Evolutionary conservation across 2,329 filamentous ascomycete genomes (phyloP).

Genomic region (Fusarium palustre): DNA sequence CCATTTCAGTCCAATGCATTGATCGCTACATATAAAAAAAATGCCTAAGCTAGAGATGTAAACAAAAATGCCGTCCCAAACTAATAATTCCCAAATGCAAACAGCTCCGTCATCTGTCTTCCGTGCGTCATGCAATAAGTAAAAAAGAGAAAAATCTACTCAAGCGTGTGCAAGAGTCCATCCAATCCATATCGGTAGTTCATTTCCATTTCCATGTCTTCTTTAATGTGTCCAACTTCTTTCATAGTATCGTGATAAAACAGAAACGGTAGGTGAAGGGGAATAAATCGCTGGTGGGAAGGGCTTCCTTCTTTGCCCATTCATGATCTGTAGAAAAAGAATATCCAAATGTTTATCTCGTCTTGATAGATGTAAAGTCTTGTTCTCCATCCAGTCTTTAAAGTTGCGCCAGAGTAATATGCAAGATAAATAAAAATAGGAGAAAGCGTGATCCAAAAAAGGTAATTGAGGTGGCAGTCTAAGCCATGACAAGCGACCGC

Average conservation of each 20-base stretch:
- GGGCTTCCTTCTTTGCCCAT: slow-evolving; percentile 25
- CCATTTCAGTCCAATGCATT: slow-evolving; percentile 7
- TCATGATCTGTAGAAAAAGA: slow-evolving; percentile 27
- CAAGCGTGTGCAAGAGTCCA: slow-evolving; percentile 28
- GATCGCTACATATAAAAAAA: not conserved
- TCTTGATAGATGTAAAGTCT: slow-evolving; percentile 9
- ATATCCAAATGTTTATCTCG: slow-evolving; percentile 30
- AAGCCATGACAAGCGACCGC: slow-evolving; percentile 50
- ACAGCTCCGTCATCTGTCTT: slow-evolving; percentile 37
- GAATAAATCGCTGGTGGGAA: slow-evolving; percentile 33
- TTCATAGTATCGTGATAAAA: slow-evolving; percentile 22
- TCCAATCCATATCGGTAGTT: not conserved
- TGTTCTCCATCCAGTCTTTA: slow-evolving; percentile 16
- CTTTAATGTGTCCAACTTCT: not conserved
- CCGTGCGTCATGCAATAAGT: slow-evolving; percentile 36
- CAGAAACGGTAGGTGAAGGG: slow-evolving; percentile 5
- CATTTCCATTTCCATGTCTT: not conserved
- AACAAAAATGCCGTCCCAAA: slow-evolving; percentile 2
- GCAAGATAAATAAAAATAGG: slow-evolving; percentile 7
- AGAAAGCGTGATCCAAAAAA: not conserved
- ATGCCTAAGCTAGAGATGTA: not conserved
- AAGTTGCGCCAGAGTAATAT: slow-evolving; percentile 28
- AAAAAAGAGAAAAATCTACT: slow-evolving; percentile 3
- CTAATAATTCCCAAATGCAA: slow-evolving; percentile 28
- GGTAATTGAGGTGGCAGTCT: slow-evolving; percentile 14